A percentile compares a stretch with the other conserved stretches of the same genome.
Conservation (phyloP, 768 basidiomycete genomes). For the Trametes villosa region DNA sequence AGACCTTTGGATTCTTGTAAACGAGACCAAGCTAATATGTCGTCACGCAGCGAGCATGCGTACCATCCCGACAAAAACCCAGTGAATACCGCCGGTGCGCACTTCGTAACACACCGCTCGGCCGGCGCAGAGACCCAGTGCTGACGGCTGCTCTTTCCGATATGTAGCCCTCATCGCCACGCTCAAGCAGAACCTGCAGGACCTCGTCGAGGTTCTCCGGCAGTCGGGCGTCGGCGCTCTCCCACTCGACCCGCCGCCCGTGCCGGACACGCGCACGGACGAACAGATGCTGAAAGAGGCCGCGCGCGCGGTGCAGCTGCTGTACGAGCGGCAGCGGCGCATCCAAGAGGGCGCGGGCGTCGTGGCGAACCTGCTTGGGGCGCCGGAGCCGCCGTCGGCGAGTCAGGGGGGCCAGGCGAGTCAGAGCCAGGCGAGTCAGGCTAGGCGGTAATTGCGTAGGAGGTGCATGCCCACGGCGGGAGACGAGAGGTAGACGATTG, state of each 20-base stretch:
- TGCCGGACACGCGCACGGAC: constrained; percentile 43
- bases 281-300: constrained; percentile 50
- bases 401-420: not conserved
- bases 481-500: too few relatives aligned
- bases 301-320: constrained; percentile 44
- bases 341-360: constrained; percentile 61
- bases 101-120: too few relatives aligned
- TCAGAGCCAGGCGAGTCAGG: not conserved
- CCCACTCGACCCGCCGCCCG: constrained; percentile 42
- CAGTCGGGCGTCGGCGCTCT: constrained; percentile 70
- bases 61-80: constrained; percentile 61
- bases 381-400: not conserved
- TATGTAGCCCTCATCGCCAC: constrained; percentile 55
- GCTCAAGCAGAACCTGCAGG: constrained; percentile 54
- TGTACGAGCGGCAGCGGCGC: constrained; percentile 56
- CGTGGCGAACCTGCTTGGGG: constrained; percentile 47
- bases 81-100: constrained; percentile 56
- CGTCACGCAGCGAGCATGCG: constrained; percentile 54
- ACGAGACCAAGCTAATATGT: not conserved
- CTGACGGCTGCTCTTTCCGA: too few relatives aligned
- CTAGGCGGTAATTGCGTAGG: too few relatives aligned
- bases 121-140: too few relatives aligned
- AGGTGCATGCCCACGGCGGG: too few relatives aligned
- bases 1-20: not conserved
- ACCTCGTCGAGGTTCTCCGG: constrained; percentile 52